Evolutionary conservation across 2,329 filamentous ascomycete species (phyloP).

Genomic region (Sclerotinia sclerotiorum): DNA sequence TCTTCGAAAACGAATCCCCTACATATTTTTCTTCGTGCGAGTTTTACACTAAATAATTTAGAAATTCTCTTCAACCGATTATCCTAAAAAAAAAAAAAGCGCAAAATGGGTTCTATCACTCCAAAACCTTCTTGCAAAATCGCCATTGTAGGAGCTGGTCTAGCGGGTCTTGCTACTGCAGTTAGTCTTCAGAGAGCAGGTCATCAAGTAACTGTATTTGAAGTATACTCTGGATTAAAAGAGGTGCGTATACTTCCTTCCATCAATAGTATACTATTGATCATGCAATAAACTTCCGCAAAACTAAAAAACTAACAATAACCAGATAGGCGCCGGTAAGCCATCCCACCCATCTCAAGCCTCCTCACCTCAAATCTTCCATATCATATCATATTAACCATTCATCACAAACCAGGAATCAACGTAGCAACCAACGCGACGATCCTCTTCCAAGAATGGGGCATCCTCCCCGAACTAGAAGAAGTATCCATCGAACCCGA

Average conservation of each 20-base stretch:
- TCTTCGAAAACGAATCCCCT: not conserved
- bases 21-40: not conserved
- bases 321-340: not conserved
- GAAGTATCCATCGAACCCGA: not conserved
- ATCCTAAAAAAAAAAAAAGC: too few species aligned
- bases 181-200: not conserved
- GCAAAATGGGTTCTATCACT: not conserved
- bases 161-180: conserved; percentile 1
- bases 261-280: not conserved
- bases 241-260: not conserved
- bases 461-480: not conserved
- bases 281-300: not conserved
- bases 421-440: conserved; percentile 4
- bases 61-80: not conserved
- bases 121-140: conserved; percentile 1
- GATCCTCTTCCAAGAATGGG: not conserved
- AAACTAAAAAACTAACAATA: not conserved
- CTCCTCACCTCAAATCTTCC: not conserved
- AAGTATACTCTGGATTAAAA: not conserved
- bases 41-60: not conserved
- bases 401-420: not conserved
- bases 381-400: not conserved
- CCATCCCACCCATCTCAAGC: not conserved
- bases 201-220: not conserved
- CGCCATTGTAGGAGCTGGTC: not conserved